Evolutionary conservation across 805 yeast species (phyloP), one percentile per base, ranked within the genome.

Genomic region (Myxozyma kluyveri): DNA sequence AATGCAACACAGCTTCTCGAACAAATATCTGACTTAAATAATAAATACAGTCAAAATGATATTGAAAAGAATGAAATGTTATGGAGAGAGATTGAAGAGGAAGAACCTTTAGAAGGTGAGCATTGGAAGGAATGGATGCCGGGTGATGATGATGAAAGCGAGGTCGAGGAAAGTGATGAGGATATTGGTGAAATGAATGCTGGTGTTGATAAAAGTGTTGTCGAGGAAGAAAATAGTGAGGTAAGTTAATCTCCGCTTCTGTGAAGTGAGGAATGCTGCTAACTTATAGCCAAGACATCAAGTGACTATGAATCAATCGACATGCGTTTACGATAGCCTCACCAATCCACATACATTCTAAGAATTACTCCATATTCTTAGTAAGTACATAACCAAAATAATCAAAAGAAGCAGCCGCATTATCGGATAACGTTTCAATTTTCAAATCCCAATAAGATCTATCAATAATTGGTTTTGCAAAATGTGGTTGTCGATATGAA

Each of bases 61-160:
- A n/a, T n/a, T n/a, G 42, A 33, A 10, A 35, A 29, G 39, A 36
- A 26, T 12, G 47, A 37, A 14, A 4, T 54, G 9, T 52, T 58
- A 2, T 65, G 68, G 68, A 40, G 48, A 2, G 65, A 63, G 3
- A 65, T 65, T n/a, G 23, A 64, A 14, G 52, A 26, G 6, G 65
- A 60, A 9, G 68, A 64, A 5, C 68, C 68, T 6, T 43, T 65
- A 18, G 50, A 49, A 14, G 69, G 69, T 1, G 65, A 61, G 14
- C 67, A 65, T 43, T 65, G 69, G 69, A 43, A n/a, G 6, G 48
- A 22, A 47, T 31, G 48, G 29, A n/a, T 26, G 24, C 27, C 23
- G 23, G 19, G 19, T 5, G 27, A 44, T 18, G 57, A 50, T 21
- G 54, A 46, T 18, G 49, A 41, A 19, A 32, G 12, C 14, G 42